Conservation (phyloP, 1,139 yeast species). For the Candida frijolesensis region DNA sequence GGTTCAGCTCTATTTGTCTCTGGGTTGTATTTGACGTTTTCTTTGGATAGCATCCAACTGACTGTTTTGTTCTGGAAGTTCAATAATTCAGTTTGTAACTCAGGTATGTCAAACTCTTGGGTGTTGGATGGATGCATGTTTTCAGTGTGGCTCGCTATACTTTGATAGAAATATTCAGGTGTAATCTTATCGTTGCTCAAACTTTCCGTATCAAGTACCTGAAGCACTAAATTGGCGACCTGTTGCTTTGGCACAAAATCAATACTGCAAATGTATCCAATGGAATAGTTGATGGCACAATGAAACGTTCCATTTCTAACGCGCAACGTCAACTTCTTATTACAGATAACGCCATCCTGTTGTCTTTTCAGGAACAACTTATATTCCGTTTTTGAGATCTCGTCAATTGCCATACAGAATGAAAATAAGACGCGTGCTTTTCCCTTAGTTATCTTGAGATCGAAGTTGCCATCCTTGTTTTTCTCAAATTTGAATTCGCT, state of each 20-base stretch:
- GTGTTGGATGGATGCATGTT: constrained; percentile 21
- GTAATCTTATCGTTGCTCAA: constrained; percentile 16
- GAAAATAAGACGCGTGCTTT: not conserved
- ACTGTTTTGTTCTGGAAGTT: constrained; percentile 67
- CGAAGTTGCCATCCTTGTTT: not conserved
- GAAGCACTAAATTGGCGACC: constrained; percentile 4
- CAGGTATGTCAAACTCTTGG: constrained; percentile 41
- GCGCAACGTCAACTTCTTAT: constrained; percentile 9
- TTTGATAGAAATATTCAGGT: constrained; percentile 36
- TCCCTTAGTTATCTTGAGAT: not conserved
- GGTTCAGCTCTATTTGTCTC: constrained; percentile 25
- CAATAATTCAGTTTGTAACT: constrained; percentile 50
- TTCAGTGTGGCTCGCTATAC: constrained; percentile 36
- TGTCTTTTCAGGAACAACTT: not conserved
- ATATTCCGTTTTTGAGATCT: not conserved
- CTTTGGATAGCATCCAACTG: constrained; percentile 63
- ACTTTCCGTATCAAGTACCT: constrained; percentile 1
- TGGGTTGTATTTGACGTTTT: constrained; percentile 48
- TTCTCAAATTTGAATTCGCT: not conserved
- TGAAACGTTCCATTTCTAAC: constrained; percentile 8
- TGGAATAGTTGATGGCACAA: constrained; percentile 11
- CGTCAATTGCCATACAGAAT: not conserved
- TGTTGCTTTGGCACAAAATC: constrained; percentile 7
- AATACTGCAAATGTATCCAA: constrained; percentile 11
- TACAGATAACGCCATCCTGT: constrained; percentile 7